These are phyloP conservation scores for Xylaria acuta DNA, from an alignment of 495 filamentous ascomycete genomes.

Conservation along the genomic window DNA sequence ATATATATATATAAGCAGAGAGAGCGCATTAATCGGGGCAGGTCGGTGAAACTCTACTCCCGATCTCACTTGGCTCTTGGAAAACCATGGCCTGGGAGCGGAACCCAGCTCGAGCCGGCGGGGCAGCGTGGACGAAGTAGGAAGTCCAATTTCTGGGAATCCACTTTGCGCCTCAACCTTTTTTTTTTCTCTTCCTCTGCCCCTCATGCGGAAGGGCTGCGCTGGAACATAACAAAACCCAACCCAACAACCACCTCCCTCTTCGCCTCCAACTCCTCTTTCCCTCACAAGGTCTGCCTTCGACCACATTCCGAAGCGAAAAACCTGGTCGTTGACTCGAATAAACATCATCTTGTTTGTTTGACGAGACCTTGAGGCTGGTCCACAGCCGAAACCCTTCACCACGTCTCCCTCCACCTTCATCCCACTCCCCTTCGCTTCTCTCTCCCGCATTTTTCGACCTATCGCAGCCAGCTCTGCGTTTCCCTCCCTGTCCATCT, in stretches of 20 bases:
- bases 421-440: slow-evolving; percentile 59
- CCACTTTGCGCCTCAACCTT: slow-evolving; percentile 35
- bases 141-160: slow-evolving; percentile 32
- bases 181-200: slow-evolving; percentile 25
- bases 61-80: slow-evolving; percentile 8
- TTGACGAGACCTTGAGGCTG: slow-evolving; percentile 37
- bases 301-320: slow-evolving; percentile 27
- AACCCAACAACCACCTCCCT: slow-evolving; percentile 23
- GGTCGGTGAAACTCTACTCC: neutral
- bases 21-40: neutral
- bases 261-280: slow-evolving; percentile 2
- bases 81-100: neutral
- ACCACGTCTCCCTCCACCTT: slow-evolving; percentile 55
- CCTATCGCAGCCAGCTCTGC: slow-evolving; percentile 70
- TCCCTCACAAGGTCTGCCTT: slow-evolving; percentile 27
- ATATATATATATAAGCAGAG: neutral
- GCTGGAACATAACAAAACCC: slow-evolving; percentile 31
- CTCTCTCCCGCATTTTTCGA: slow-evolving; percentile 56
- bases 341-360: slow-evolving; percentile 34
- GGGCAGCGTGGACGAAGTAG: slow-evolving; percentile 11
- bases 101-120: neutral
- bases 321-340: slow-evolving; percentile 26
- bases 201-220: slow-evolving; percentile 28
- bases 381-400: slow-evolving; percentile 42
- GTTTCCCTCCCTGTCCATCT: slow-evolving; percentile 30